phyloP scores from a whole-genome alignment of 2,329 filamentous ascomycete species.

The Scytalidium lignicola region DNA sequence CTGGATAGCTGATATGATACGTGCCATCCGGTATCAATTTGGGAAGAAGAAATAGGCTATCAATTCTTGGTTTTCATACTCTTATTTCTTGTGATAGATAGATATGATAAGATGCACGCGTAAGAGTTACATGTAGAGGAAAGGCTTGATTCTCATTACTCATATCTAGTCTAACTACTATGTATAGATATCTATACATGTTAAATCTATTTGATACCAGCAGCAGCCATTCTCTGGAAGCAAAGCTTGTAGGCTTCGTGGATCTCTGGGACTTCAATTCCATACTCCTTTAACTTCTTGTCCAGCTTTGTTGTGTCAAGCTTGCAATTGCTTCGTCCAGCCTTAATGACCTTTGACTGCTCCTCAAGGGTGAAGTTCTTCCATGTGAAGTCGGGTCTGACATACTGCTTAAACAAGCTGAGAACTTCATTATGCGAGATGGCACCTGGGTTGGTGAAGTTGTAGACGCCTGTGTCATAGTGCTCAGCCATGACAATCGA shows the following conservation, averaged over 20 bases:
- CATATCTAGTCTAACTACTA: neutral
- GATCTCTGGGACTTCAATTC: conserved; percentile 53
- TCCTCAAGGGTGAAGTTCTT: conserved; percentile 63
- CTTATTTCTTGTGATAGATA: too few relatives aligned
- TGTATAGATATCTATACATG: neutral
- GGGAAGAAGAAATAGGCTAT: neutral
- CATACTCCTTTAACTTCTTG: conserved; percentile 54
- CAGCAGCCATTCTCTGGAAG: conserved; percentile 59
- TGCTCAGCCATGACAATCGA: conserved; percentile 56
- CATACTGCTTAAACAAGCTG: conserved; percentile 55
- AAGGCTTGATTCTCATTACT: neutral
- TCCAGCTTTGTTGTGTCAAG: conserved; percentile 58
- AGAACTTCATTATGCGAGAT: conserved; percentile 69
- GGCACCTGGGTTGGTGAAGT: conserved; percentile 66
- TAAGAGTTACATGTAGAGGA: too few relatives aligned
- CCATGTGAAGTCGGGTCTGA: conserved; percentile 56
- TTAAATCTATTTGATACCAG: conserved; percentile 40
- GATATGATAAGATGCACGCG: too few relatives aligned
- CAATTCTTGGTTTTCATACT: too few relatives aligned
- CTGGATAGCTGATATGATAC: conserved; percentile 22
- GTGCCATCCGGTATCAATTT: conserved; percentile 5
- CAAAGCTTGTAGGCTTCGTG: conserved; percentile 56
- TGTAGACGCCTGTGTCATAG: conserved; percentile 58
- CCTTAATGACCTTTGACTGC: conserved; percentile 63
- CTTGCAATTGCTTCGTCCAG: conserved; percentile 61